phyloP scores from a whole-genome alignment of 371 early-diverging fungal species.

The Neoconidiobolus thromboides region DNA sequence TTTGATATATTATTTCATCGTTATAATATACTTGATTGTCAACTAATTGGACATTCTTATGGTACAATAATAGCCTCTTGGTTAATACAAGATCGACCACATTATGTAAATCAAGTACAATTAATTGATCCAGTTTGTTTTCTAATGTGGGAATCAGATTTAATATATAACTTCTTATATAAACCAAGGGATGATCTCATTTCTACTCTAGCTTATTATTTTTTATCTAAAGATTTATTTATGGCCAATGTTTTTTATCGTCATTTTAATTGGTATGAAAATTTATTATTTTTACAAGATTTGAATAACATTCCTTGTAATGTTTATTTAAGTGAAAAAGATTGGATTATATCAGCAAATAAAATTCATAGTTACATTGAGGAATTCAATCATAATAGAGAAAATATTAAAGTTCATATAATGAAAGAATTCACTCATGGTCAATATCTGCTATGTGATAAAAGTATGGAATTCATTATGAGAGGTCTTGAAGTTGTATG shows the following conservation, averaged over 20 bases:
- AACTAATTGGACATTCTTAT: not conserved
- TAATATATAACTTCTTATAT: not conserved
- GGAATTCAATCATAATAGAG: not conserved
- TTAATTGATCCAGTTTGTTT: constrained; percentile 2
- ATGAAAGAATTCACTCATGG: not conserved
- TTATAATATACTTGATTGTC: not conserved
- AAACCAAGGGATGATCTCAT: not conserved
- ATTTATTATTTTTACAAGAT: not conserved
- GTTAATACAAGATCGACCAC: not conserved
- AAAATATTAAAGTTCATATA: not conserved
- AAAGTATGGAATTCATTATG: too few species aligned
- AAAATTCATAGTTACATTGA: not conserved
- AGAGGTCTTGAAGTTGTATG: too few species aligned
- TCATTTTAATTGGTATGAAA: not conserved
- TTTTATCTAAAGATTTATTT: not conserved
- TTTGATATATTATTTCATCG: not conserved
- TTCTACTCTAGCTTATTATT: not conserved
- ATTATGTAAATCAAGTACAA: not conserved
- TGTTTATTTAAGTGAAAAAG: not conserved
- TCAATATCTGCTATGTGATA: not conserved
- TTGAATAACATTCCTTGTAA: not conserved
- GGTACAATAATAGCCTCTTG: not conserved
- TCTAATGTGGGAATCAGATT: not conserved
- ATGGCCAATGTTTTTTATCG: not conserved
- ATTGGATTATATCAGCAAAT: not conserved